A percentile compares a stretch with the other conserved stretches of the same genome.
Evolutionary conservation across 2,329 filamentous ascomycete species (phyloP).

Genomic region (Arachnomyces sp.): DNA sequence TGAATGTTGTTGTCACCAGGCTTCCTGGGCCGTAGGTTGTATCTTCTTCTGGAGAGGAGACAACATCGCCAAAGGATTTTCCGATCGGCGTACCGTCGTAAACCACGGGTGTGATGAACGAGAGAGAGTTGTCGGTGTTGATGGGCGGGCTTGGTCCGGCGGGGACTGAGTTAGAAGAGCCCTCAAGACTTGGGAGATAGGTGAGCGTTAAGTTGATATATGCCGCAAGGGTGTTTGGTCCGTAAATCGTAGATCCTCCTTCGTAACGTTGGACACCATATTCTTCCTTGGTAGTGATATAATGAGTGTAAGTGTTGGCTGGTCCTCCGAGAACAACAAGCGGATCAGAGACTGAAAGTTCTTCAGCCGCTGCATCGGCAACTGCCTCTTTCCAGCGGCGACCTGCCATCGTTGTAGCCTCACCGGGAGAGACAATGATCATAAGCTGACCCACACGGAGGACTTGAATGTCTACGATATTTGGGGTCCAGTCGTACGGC

Average conservation of each 20-base stretch:
- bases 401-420: constrained; percentile 88
- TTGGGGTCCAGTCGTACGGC: constrained; percentile 84
- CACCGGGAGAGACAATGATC: constrained; percentile 75
- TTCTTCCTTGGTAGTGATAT: constrained; percentile 70
- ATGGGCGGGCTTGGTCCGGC: constrained; percentile 63
- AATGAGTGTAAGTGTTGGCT: constrained; percentile 84
- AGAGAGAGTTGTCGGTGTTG: constrained; percentile 65
- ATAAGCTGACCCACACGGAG: constrained; percentile 77
- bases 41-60: constrained; percentile 44
- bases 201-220: constrained; percentile 80
- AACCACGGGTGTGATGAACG: constrained; percentile 72
- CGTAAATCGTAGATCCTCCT: constrained; percentile 86
- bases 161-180: constrained; percentile 33
- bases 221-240: constrained; percentile 70
- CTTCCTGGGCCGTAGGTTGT: constrained; percentile 53
- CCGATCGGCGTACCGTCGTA: constrained; percentile 60
- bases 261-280: constrained; percentile 84
- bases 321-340: constrained; percentile 81
- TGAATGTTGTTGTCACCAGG: constrained; percentile 59
- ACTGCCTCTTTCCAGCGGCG: constrained; percentile 75
- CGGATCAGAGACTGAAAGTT: constrained; percentile 46
- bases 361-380: constrained; percentile 43
- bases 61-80: constrained; percentile 61
- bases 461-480: constrained; percentile 81
- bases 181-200: constrained; percentile 58